Evolutionary conservation across 768 basidiomycete species (phyloP).

Genomic region (Mrakia hoshinonis): DNA sequence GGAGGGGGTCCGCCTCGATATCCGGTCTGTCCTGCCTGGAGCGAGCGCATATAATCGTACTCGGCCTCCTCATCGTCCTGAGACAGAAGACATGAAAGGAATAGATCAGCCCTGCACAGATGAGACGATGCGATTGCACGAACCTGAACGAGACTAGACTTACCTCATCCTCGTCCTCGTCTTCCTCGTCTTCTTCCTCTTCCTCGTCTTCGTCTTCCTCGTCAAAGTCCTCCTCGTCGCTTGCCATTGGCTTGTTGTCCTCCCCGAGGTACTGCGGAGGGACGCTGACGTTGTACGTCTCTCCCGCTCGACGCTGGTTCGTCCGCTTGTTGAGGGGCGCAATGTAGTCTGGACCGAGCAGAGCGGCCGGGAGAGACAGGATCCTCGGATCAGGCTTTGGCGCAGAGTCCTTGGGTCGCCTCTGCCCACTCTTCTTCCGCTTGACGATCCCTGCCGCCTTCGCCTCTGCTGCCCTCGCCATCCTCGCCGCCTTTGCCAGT

Average conservation of each 20-base stretch:
- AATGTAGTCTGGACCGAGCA: background rate
- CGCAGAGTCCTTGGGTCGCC: background rate
- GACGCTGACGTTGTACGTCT: background rate
- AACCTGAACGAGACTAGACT: too few relatives aligned
- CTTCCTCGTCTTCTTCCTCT: conserved; percentile 3
- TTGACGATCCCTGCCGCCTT: conserved; percentile 7
- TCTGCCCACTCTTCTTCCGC: conserved; percentile 2
- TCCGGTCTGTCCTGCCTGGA: too few relatives aligned
- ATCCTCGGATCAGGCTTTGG: background rate
- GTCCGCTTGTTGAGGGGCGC: background rate
- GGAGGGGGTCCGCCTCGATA: too few relatives aligned
- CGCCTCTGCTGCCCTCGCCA: background rate
- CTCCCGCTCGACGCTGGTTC: background rate
- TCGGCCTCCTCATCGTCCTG: too few relatives aligned
- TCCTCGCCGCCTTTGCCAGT: background rate
- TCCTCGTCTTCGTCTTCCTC: conserved; percentile 12
- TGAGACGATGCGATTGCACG: too few relatives aligned
- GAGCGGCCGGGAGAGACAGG: background rate
- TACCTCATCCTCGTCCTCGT: background rate
- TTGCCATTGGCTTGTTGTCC: background rate
- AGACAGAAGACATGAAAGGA: too few relatives aligned
- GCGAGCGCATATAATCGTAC: too few relatives aligned
- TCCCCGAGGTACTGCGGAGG: background rate
- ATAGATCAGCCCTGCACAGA: too few relatives aligned
- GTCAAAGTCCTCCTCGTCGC: conserved; percentile 1